Base-by-base conservation (phyloP, 208 protist genomes). In the Plasmodiophora brassicae region DNA sequence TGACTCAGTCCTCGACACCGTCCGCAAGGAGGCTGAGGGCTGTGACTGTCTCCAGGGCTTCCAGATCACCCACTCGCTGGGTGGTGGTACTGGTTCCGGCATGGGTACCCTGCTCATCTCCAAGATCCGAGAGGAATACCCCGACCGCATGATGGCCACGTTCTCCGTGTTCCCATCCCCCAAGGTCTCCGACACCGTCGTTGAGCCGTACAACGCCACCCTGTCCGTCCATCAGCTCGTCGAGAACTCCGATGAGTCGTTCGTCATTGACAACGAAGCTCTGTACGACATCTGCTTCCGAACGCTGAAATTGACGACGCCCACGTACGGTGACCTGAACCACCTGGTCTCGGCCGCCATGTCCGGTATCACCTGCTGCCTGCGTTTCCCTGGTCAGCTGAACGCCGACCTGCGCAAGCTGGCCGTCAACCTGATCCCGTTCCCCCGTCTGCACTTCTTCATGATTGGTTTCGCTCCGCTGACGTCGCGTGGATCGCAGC, bases 361-460 rank as follows among this genome's bases (percentile, higher is more conserved):
- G 94, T 96, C 93, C 78, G 96, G 95, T 89, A 92, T 98, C 65
- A 98, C 97, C 28, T 97, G 95, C 93, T 98, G 93, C 90, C 94
- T 98, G 43, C 95, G 97, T 90, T 99, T 99, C 95, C 95, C 95
- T 46, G 97, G 97, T 89, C 96, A 98, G 93, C 93, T 98, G 45
- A 98, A 98, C 93, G 91, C 91, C 71, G 97, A 98, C 91, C 93
- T 98, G 5, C 93, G 96, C 91, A 98, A 98, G 93, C 92, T 99
- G 10, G 96, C 95, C 86, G 96, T 98, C 84, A 99, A 98, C 95
- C 94, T 98, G 90, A 95, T 99, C 84, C 97, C 97, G 46, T 99
- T 98, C 97, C 97, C 97, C 85, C 95, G 97, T 90, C 94, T 99
- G 65, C 97, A 99, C 94, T 99, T 99, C 95, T 98, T 99, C 95